Evolutionary conservation across 257 asterid species (phyloP).

Genomic region (Solanum ahanhuiri): DNA sequence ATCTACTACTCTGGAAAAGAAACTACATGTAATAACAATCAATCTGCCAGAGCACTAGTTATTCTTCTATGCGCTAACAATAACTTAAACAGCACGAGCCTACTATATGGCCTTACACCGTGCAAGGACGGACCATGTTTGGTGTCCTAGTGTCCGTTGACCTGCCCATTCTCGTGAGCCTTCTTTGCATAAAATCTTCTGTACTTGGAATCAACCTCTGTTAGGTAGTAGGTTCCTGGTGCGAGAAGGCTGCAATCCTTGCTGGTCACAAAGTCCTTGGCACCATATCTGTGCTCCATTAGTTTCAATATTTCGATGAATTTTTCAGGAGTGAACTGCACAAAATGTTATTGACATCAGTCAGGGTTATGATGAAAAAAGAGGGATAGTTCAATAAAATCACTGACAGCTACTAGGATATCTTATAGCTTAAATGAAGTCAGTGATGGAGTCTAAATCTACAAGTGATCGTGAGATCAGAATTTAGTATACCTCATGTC

Average conservation of each 20-base stretch:
- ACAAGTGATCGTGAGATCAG: neutral
- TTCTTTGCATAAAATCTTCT: constrained; percentile 79
- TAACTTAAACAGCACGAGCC: constrained; percentile 11
- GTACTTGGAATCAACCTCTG: constrained; percentile 88
- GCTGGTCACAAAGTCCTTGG: constrained; percentile 67
- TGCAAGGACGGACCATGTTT: neutral
- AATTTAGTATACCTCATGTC: constrained; percentile 63
- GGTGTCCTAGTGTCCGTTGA: constrained; percentile 61
- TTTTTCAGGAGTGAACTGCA: constrained; percentile 78
- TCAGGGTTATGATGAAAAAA: neutral
- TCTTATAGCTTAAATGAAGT: neutral
- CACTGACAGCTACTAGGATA: neutral
- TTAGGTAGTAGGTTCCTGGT: constrained; percentile 81
- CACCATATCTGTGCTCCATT: constrained; percentile 97
- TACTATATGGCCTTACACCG: neutral
- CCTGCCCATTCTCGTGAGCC: constrained; percentile 40
- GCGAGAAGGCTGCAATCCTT: constrained; percentile 79
- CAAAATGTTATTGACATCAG: neutral
- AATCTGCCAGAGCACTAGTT: neutral
- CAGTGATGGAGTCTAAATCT: neutral
- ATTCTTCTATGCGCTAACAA: constrained; percentile 22
- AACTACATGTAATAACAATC: neutral
- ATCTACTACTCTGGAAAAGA: neutral
- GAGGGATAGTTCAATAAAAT: neutral
- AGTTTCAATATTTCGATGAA: constrained; percentile 72